These are phyloP conservation scores for Phalaenopsis aphrodite DNA, from an alignment of 106 monocot genomes.

Conservation along the genomic window DNA sequence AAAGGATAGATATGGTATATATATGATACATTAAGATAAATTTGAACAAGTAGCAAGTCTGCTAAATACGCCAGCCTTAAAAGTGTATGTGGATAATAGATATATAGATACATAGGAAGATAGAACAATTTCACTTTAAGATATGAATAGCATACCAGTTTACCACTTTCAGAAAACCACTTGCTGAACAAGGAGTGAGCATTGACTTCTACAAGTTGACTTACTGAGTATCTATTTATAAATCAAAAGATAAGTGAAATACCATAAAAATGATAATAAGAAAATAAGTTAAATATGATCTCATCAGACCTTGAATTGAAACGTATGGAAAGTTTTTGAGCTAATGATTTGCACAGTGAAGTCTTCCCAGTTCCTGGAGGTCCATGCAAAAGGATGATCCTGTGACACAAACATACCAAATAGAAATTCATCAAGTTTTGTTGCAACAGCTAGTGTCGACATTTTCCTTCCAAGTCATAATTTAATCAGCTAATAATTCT, in stretches of 20 bases:
- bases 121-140: not conserved
- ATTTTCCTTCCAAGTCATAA: not conserved
- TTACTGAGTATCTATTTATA: slow-evolving; percentile 60
- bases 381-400: slow-evolving; percentile 97
- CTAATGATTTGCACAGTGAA: slow-evolving; percentile 96
- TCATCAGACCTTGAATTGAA: slow-evolving; percentile 68
- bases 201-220: slow-evolving; percentile 97
- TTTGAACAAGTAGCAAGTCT: not conserved
- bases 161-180: slow-evolving; percentile 99
- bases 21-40: not conserved
- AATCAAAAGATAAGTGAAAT: slow-evolving; percentile 8
- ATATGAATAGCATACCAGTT: slow-evolving; percentile 55
- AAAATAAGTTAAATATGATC: not conserved
- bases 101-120: not conserved
- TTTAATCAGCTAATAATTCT: not conserved
- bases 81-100: no score
- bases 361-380: slow-evolving; percentile 99
- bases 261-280: not conserved
- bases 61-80: no score
- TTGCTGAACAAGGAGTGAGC: slow-evolving; percentile 99
- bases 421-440: not conserved
- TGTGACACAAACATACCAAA: slow-evolving; percentile 15
- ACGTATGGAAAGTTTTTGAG: slow-evolving; percentile 96
- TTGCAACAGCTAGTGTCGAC: not conserved
- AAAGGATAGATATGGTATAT: not conserved